Evolutionary conservation across 2,329 filamentous ascomycete species (phyloP).

Genomic region (Coniella vitis): DNA sequence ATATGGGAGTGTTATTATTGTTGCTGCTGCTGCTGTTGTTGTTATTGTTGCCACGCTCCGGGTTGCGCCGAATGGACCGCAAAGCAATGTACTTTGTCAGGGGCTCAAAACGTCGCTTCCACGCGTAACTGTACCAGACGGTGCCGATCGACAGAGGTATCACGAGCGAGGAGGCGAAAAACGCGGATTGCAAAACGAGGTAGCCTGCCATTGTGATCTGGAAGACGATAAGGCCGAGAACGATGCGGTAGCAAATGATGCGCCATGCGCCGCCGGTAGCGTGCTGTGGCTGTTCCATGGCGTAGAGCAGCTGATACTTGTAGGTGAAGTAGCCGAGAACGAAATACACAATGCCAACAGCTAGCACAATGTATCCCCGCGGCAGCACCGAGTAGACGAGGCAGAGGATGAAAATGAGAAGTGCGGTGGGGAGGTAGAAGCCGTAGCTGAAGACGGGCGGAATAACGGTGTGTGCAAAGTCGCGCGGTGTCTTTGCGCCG

Average conservation of each 20-base stretch:
- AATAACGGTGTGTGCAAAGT: constrained; percentile 73
- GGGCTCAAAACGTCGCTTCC: constrained; percentile 73
- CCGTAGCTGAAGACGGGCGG: constrained; percentile 92
- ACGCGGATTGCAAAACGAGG: constrained; percentile 67
- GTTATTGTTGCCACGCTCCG: constrained; percentile 43
- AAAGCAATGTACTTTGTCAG: constrained; percentile 89
- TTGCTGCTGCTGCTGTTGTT: constrained; percentile 34
- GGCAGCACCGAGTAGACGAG: constrained; percentile 87
- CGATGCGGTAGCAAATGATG: constrained; percentile 89
- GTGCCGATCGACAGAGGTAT: constrained; percentile 72
- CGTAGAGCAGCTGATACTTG: constrained; percentile 96
- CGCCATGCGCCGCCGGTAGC: constrained; percentile 91
- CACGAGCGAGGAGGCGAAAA: constrained; percentile 65
- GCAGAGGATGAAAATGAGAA: constrained; percentile 91
- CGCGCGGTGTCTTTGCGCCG: constrained; percentile 78
- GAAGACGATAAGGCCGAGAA: constrained; percentile 81
- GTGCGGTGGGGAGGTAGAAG: constrained; percentile 86
- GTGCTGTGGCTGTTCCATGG: constrained; percentile 95
- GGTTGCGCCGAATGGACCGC: constrained; percentile 62
- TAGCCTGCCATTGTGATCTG: constrained; percentile 87
- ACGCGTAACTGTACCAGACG: constrained; percentile 85
- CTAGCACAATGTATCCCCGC: constrained; percentile 71
- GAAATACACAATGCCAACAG: constrained; percentile 80
- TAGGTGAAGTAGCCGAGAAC: constrained; percentile 79
- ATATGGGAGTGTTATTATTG: no score